These are phyloP conservation scores for Suillus subalutaceus DNA, from an alignment of 768 basidiomycete genomes.

Conservation along the genomic window DNA sequence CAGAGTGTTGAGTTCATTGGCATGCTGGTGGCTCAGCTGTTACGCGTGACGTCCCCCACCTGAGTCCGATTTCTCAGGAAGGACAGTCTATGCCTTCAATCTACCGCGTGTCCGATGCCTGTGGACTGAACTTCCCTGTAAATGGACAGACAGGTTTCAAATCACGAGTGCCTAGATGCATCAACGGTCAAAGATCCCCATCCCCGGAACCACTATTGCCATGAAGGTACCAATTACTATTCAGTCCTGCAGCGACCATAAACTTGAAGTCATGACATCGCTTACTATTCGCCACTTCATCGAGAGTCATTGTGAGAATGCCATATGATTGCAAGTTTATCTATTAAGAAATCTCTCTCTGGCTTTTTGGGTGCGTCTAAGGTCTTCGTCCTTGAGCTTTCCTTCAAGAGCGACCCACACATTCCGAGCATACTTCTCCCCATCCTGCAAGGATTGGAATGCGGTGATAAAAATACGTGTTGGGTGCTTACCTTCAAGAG, in stretches of 20 bases:
- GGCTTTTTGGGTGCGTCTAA: slow-evolving; percentile 60
- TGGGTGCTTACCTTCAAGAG: slow-evolving; percentile 54
- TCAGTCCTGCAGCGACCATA: background rate
- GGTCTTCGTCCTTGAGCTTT: slow-evolving; percentile 68
- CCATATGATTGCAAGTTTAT: slow-evolving; percentile 1
- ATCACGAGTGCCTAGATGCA: background rate
- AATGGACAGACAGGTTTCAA: background rate
- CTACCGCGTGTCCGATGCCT: background rate
- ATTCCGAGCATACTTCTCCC: slow-evolving; percentile 64
- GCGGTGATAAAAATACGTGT: slow-evolving; percentile 35
- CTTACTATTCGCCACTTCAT: background rate
- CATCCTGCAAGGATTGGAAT: slow-evolving; percentile 57
- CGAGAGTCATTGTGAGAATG: background rate
- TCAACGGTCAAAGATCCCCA: background rate
- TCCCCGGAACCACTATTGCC: background rate
- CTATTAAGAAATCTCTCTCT: slow-evolving; percentile 50
- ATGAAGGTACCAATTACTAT: background rate
- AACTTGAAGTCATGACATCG: background rate
- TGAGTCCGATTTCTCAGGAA: slow-evolving; percentile 5
- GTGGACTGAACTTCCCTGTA: background rate
- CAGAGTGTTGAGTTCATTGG: background rate
- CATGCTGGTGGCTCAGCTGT: background rate
- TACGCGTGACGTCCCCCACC: background rate
- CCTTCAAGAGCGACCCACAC: slow-evolving; percentile 57
- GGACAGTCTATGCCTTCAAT: background rate